phyloP scores from a whole-genome alignment of 495 filamentous ascomycete genomes.

The Penicillium lividum region DNA sequence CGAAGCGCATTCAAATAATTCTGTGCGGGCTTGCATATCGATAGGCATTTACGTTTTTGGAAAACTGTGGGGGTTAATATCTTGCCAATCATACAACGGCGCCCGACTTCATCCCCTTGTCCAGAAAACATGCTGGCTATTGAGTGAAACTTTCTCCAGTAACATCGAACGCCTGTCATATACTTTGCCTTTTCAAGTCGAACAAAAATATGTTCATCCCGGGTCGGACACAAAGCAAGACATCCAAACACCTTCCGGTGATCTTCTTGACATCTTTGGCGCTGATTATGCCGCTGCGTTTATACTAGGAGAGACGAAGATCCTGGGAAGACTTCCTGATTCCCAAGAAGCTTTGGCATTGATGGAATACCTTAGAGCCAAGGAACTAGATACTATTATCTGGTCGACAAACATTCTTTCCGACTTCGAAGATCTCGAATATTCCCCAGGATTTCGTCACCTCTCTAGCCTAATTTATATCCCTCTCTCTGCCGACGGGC shows the following conservation, averaged over 20 bases:
- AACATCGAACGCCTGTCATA: slow-evolving; percentile 88
- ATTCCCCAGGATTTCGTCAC: slow-evolving; percentile 70
- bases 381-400: slow-evolving; percentile 67
- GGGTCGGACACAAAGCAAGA: background rate
- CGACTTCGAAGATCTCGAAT: slow-evolving; percentile 81
- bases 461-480: slow-evolving; percentile 78
- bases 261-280: slow-evolving; percentile 29
- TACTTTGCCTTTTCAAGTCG: slow-evolving; percentile 65
- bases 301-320: slow-evolving; percentile 79
- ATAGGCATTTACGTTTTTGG: slow-evolving; percentile 84
- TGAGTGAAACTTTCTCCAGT: slow-evolving; percentile 76
- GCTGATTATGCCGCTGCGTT: slow-evolving; percentile 81
- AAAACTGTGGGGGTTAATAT: slow-evolving; percentile 83
- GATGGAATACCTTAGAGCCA: slow-evolving; percentile 76
- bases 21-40: slow-evolving; percentile 80
- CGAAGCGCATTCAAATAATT: slow-evolving; percentile 73
- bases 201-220: background rate
- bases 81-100: slow-evolving; percentile 77
- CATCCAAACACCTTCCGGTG: slow-evolving; percentile 12
- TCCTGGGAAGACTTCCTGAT: slow-evolving; percentile 71
- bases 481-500: slow-evolving; percentile 67
- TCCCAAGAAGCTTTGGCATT: slow-evolving; percentile 78
- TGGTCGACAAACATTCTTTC: slow-evolving; percentile 68
- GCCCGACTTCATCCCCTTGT: slow-evolving; percentile 83
- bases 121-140: slow-evolving; percentile 78